These are phyloP conservation scores for Aspergillus quadricinctus DNA, from an alignment of 2,329 filamentous ascomycete genomes.

Conservation along the genomic window DNA sequence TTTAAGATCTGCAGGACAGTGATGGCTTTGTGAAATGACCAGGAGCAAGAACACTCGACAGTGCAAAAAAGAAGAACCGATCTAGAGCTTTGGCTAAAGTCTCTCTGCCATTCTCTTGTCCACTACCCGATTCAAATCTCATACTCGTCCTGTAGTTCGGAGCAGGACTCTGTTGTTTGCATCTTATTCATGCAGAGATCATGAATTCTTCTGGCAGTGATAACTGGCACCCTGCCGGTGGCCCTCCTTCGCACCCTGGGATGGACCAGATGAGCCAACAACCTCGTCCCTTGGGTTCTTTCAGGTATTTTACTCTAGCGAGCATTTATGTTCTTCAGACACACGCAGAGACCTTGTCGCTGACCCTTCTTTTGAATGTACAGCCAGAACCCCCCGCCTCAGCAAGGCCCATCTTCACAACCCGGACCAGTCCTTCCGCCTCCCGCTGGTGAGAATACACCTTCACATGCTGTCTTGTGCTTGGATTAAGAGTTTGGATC, in stretches of 20 bases:
- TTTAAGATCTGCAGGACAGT: conserved; percentile 15
- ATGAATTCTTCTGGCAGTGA: conserved; percentile 43
- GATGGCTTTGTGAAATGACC: conserved; percentile 27
- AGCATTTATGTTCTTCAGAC: neutral
- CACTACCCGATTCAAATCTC: neutral
- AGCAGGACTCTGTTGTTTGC: conserved; percentile 2
- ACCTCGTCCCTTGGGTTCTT: conserved; percentile 41
- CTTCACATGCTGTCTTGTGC: neutral
- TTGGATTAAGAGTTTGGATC: neutral
- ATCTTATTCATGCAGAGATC: conserved; percentile 20
- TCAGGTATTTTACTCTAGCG: conserved; percentile 33
- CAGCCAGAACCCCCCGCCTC: conserved; percentile 36
- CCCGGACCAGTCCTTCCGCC: conserved; percentile 38
- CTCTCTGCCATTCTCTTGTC: conserved; percentile 2
- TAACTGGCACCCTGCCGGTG: conserved; percentile 39
- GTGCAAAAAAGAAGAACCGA: conserved; percentile 20
- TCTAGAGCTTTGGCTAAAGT: conserved; percentile 9
- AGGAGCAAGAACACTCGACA: conserved; percentile 18
- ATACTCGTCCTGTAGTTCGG: neutral
- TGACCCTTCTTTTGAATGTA: conserved; percentile 8
- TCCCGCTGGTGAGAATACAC: conserved; percentile 33
- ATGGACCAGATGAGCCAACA: conserved; percentile 42
- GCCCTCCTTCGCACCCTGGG: conserved; percentile 38
- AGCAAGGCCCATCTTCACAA: conserved; percentile 37
- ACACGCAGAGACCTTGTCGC: neutral